Evolutionary conservation across 331 rosid genomes (phyloP), one percentile per base, ranked within the genome.

Genomic region (Rosa hybrid): DNA sequence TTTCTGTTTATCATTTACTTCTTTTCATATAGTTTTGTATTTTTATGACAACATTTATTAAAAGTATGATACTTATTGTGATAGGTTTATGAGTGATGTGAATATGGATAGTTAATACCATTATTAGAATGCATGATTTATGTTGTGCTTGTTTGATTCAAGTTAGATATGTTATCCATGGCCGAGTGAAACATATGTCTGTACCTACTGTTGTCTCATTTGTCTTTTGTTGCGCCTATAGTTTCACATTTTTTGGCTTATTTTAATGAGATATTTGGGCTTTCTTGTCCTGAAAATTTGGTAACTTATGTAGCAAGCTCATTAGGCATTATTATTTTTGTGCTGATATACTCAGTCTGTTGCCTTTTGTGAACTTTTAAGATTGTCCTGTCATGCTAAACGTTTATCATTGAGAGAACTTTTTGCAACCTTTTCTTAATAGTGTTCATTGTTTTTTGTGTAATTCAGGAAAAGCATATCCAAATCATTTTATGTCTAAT

Each of bases 401-500:
- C 8, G 0, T 34, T 62, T 12, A 27, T 30, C 20, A 6, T 25
- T 23, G 10, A 25, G 13, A 39, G 53, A 25, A 41, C 11, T 46
- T 45, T 57, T 18, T 76, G 62, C 7, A 62, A 30, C 45, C 59
- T 27, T 45, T 76, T 44, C 51, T 44, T 75, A 5, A 59, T 9
- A 11, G 54, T 82, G 18, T 76, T 77, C n/a, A 9, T 8, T 8
- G 8, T 7, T 42, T 41, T 12, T 51, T 41, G 39, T 39, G 21
- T 71, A 54, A 27, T 23, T 64, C 76, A 25, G 68, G 68, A 23
- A 62, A 62, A 25, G 39, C 68, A 44, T 77, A 39, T 82, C 49
- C 75, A 54, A 41, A 77, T 83, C 75, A 17, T 80, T 84, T 78
- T 39, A 65, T 59, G 1, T 48, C 69, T 78, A 77, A 80, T 77